Conservation (phyloP, 768 basidiomycete genomes). For the Tulasnella sp. region DNA sequence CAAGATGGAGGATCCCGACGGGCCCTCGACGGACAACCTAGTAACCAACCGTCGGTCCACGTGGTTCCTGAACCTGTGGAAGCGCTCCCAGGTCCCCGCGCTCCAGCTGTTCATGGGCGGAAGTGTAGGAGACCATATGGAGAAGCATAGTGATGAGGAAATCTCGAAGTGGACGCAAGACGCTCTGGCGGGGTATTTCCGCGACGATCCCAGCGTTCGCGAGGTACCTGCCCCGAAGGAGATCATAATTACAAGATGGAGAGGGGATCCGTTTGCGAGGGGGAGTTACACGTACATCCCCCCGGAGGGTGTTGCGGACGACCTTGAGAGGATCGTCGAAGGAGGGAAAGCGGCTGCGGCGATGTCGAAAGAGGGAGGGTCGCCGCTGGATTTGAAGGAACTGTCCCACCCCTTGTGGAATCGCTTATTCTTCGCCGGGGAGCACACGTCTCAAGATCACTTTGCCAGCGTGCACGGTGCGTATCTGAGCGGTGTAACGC, state of each 20-base stretch:
- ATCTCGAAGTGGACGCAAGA: slow-evolving; percentile 6
- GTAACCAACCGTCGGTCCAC: not conserved
- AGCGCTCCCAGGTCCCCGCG: not conserved
- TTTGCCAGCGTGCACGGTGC: slow-evolving; percentile 14
- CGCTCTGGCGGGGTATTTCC: slow-evolving; percentile 5
- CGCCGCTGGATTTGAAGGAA: slow-evolving; percentile 16
- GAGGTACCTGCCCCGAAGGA: slow-evolving; percentile 1
- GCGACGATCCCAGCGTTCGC: not conserved
- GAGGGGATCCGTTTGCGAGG: slow-evolving; percentile 5
- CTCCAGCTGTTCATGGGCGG: slow-evolving; percentile 11
- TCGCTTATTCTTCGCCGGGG: slow-evolving; percentile 14
- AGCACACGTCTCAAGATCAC: slow-evolving; percentile 11
- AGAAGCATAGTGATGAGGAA: slow-evolving; percentile 6
- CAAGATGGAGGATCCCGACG: not conserved
- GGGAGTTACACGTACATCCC: slow-evolving; percentile 15
- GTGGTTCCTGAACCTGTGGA: slow-evolving; percentile 13
- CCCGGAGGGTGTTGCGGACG: not conserved
- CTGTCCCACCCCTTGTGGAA: slow-evolving; percentile 12
- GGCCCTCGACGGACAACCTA: not conserved
- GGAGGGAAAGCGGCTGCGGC: not conserved
- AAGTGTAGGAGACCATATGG: slow-evolving; percentile 5
- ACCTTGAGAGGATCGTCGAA: not conserved
- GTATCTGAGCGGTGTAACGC: slow-evolving; percentile 1
- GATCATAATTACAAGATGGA: slow-evolving; percentile 13
- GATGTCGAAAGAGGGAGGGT: not conserved